Base-by-base conservation (phyloP, 2,329 filamentous ascomycete species). In the Bipolaris oryzae region DNA sequence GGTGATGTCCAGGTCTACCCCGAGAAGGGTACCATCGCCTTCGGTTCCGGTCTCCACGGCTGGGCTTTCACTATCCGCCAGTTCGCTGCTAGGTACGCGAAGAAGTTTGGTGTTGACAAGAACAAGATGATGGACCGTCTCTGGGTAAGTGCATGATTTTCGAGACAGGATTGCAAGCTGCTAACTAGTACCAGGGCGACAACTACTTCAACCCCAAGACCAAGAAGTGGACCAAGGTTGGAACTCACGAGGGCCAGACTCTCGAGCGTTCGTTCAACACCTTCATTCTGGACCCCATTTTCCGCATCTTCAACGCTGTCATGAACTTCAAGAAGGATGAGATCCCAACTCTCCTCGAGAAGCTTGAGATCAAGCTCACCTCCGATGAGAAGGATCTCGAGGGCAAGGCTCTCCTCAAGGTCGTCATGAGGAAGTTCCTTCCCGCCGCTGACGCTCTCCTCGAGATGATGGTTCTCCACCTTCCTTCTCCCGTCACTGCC, bases 91-190 rank as follows among this genome's bases (percentile, higher is more conserved):
- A 88, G 89, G 76, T 99, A 99, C 81, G 90, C 94, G 83, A 98
- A 98, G 92, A 99, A 99, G 85, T 99, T 99, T 76, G 95, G 95
- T 90, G 95, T 99, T 74, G 94, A 99, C 89, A 93, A 93, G 82
- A 90, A 89, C 85, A 98, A 98, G 92, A 97, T 99, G 95, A 96
- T 98, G 91, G 92, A 97, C 86, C 92, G 95, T 89, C 92, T 99
- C 72, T 99, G 95, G 95, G 89, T 91, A 82, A 80, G 87, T 76
- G 38, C 13, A 34, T 33, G 10, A 10, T 20, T 33, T 5, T 9
- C 16, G 21, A 7, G 9, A 25, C 15, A 4, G 31, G 11, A 34
- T 41, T 2, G 15, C n/a, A 7, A 38, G 16, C 31, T 23, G 42
- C 64, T 63, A 15, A 62, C 53, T 44, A 50, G 56, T 16, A 61